A percentile compares a stretch with the other conserved stretches of the same genome.
Evolutionary conservation across 1,284 basidiomycete genomes (phyloP).

Genomic region (Marasmius fiardii): DNA sequence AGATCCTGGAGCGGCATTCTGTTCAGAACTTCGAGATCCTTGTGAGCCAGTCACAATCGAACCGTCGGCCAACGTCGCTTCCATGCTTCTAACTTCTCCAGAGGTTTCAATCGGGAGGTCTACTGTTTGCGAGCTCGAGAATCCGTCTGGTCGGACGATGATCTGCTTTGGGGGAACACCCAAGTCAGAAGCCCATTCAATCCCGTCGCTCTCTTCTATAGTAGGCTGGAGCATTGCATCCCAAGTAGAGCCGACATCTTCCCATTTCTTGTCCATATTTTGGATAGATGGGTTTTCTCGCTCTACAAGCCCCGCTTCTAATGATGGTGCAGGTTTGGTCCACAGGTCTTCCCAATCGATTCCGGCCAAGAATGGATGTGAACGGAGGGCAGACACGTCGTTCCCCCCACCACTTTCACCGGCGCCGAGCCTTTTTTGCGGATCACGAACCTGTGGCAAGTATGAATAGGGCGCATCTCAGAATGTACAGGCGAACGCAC

Average conservation of each 20-base stretch:
- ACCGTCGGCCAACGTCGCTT: conserved; percentile 2
- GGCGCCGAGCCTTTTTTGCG: conserved; percentile 66
- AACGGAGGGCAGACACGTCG: conserved; percentile 59
- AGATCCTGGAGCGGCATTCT: background rate
- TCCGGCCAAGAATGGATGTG: conserved; percentile 72
- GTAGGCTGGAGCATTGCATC: conserved; percentile 44
- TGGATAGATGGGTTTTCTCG: conserved; percentile 36
- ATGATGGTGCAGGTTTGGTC: conserved; percentile 60
- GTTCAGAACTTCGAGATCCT: background rate
- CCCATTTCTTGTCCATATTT: conserved; percentile 35
- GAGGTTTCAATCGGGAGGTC: conserved; percentile 27
- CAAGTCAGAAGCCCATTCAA: conserved; percentile 48
- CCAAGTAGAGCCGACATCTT: conserved; percentile 52
- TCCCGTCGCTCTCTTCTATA: conserved; percentile 29
- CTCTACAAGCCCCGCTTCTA: conserved; percentile 51
- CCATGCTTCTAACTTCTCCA: conserved; percentile 24
- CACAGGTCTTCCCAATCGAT: conserved; percentile 77
- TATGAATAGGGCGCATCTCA: conserved; percentile 1
- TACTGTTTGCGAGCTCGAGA: conserved; percentile 7
- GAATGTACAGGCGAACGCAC: conserved; percentile 34
- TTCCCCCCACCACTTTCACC: conserved; percentile 43
- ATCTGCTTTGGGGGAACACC: conserved; percentile 30
- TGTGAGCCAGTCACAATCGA: background rate
- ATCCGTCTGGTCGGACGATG: conserved; percentile 15
- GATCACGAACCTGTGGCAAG: conserved; percentile 60